phyloP scores from a whole-genome alignment of 2,329 filamentous ascomycete species.

The Pseudogymnoascus sp. region DNA sequence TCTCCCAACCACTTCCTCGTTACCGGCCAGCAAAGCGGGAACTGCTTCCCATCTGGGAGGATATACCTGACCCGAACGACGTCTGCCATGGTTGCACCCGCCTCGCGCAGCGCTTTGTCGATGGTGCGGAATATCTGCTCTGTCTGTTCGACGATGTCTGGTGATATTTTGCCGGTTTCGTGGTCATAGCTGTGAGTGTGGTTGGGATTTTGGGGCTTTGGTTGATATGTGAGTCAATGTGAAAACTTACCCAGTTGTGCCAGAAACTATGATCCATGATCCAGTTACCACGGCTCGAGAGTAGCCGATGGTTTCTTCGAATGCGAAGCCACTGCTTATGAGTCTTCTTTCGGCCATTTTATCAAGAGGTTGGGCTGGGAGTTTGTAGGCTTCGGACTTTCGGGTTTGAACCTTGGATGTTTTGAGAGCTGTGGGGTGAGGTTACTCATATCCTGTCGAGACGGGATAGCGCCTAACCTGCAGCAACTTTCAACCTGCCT shows the following conservation, averaged over 20 bases:
- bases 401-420: not conserved
- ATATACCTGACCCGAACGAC: slow-evolving; percentile 46
- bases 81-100: slow-evolving; percentile 36
- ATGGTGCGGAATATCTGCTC: slow-evolving; percentile 44
- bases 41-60: slow-evolving; percentile 39
- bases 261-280: slow-evolving; percentile 45
- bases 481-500: not conserved
- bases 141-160: slow-evolving; percentile 38
- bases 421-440: not conserved
- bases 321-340: slow-evolving; percentile 34
- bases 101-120: slow-evolving; percentile 35
- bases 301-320: slow-evolving; percentile 46
- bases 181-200: slow-evolving; percentile 40
- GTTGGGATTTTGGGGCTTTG: not conserved
- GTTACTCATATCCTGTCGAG: too few relatives aligned
- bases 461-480: too few relatives aligned
- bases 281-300: slow-evolving; percentile 44
- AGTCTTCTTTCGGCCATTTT: slow-evolving; percentile 8
- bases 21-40: slow-evolving; percentile 41
- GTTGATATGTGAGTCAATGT: not conserved
- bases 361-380: not conserved
- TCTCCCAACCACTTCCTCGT: slow-evolving; percentile 40
- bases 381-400: not conserved
- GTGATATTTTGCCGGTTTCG: slow-evolving; percentile 36
- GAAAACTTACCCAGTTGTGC: slow-evolving; percentile 41